These are phyloP conservation scores for Auriscalpium vulgare DNA, from an alignment of 768 basidiomycete genomes.

Conservation along the genomic window DNA sequence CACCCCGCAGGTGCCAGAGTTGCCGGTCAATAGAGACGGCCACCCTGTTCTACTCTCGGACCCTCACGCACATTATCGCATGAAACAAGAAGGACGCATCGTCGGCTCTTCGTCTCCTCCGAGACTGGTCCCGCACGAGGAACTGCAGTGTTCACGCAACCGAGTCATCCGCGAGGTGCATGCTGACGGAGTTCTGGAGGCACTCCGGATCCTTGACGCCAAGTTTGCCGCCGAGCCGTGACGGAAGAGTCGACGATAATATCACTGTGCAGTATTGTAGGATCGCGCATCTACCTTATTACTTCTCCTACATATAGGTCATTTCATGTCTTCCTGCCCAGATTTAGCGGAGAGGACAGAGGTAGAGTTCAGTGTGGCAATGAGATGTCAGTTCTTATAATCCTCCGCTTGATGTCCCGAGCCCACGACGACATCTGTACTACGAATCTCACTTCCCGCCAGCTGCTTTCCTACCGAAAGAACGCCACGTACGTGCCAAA, in stretches of 20 bases:
- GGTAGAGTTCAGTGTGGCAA: too few species aligned
- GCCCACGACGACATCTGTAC: neutral
- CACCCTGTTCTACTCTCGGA: slow-evolving; percentile 42
- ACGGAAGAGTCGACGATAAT: neutral
- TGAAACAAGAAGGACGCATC: slow-evolving; percentile 31
- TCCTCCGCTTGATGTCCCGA: too few species aligned
- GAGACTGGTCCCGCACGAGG: slow-evolving; percentile 51
- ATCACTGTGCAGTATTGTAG: too few species aligned
- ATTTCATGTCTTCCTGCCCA: too few species aligned
- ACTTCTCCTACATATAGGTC: too few species aligned
- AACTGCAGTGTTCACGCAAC: slow-evolving; percentile 51
- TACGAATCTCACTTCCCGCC: neutral
- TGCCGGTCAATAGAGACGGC: slow-evolving; percentile 16
- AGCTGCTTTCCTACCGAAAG: too few species aligned
- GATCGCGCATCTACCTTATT: too few species aligned
- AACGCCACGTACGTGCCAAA: slow-evolving; percentile 6
- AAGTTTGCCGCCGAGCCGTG: slow-evolving; percentile 4
- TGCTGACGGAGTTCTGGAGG: slow-evolving; percentile 66
- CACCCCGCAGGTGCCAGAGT: slow-evolving; percentile 2
- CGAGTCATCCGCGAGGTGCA: slow-evolving; percentile 57
- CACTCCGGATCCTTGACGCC: slow-evolving; percentile 62
- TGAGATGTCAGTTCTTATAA: too few species aligned
- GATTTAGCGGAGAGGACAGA: too few species aligned
- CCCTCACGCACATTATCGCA: slow-evolving; percentile 44
- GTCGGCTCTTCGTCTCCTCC: slow-evolving; percentile 33